Evolutionary conservation across 2,329 filamentous ascomycete genomes (phyloP).

Genomic region (Trichoderma asperellum): DNA sequence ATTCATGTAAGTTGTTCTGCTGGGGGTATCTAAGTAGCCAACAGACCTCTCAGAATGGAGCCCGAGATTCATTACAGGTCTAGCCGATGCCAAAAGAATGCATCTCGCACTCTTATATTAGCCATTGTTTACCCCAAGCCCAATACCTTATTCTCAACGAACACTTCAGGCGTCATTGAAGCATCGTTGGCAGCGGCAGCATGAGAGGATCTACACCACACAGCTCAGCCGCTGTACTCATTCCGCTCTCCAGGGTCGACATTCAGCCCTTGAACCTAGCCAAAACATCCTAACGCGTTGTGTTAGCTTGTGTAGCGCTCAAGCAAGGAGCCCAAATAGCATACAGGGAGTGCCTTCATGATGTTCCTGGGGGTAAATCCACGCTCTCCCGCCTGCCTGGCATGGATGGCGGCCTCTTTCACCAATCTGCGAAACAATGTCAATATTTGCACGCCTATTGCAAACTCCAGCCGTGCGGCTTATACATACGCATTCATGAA

Average conservation of each 20-base stretch:
- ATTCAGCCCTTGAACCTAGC: constrained; percentile 69
- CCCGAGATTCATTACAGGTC: not conserved
- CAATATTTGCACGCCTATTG: not conserved
- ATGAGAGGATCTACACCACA: not conserved
- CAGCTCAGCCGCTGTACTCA: not conserved
- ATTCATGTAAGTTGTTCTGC: not conserved
- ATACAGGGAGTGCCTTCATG: constrained; percentile 75
- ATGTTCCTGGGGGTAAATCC: constrained; percentile 75
- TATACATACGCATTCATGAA: constrained; percentile 69
- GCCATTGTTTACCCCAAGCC: not conserved
- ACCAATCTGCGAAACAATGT: constrained; percentile 60
- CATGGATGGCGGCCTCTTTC: constrained; percentile 77
- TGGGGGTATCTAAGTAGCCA: not conserved
- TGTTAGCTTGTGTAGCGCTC: not conserved
- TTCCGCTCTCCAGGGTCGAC: not conserved
- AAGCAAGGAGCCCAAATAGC: constrained; percentile 36
- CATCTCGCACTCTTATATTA: not conserved
- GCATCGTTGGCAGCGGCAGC: not conserved
- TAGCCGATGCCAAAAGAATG: not conserved
- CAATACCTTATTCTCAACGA: not conserved
- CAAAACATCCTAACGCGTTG: constrained; percentile 58
- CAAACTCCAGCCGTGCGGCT: no score
- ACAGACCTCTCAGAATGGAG: not conserved
- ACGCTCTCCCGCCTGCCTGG: constrained; percentile 73
- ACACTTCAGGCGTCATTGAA: not conserved